Evolutionary conservation across 2,329 filamentous ascomycete species (phyloP), one percentile per base, ranked within the genome.

Genomic region (Dactylellina sp.): DNA sequence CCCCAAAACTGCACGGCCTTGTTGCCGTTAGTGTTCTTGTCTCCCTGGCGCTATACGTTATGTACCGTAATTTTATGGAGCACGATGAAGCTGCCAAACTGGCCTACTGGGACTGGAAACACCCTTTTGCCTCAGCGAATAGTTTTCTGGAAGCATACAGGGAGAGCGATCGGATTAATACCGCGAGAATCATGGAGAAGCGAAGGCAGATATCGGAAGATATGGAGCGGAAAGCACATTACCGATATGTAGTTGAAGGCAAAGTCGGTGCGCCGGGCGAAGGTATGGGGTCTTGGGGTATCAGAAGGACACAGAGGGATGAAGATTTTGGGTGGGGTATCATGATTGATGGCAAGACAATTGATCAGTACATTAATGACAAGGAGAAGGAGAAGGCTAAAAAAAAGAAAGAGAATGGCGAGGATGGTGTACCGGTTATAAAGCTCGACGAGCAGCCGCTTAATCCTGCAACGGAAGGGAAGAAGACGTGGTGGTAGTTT

Each of bases 1-100:
- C 88, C 81, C 86, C 86, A 71, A 83, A 84, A 70, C 87, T 97
- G 68, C 94, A 98, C 81, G 81, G 91, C 18, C 89, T 87, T 81
- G 94, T 98, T 80, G 91, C 91, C 1, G 85, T 97, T 25, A 46
- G 42, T 37, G 64, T 70, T 4, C 50, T 75, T 1, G 46, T 75
- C 1, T 61, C 61, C 7, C 50, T 75, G 1, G 63, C 71, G n/a
- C 11, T 68, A 2, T 75, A 70, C 50, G 71, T 75, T 18, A 70
- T 68, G 50, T 68, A 70, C 71, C 56, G 71, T 2, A 70, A 75
- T 63, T 75, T 75, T 35, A 70, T 70, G 63, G 71, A 75, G 47
- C 42, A 68, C 49, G 64, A 70, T 28, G 35, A 52, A 16, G 62
- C 62, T 5, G 64, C 63, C n/a, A 3, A 70, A 52, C 11, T 75